phyloP scores from a whole-genome alignment of 176 grass and related monocot genomes.

The Hyparrhenia diplandra region DNA sequence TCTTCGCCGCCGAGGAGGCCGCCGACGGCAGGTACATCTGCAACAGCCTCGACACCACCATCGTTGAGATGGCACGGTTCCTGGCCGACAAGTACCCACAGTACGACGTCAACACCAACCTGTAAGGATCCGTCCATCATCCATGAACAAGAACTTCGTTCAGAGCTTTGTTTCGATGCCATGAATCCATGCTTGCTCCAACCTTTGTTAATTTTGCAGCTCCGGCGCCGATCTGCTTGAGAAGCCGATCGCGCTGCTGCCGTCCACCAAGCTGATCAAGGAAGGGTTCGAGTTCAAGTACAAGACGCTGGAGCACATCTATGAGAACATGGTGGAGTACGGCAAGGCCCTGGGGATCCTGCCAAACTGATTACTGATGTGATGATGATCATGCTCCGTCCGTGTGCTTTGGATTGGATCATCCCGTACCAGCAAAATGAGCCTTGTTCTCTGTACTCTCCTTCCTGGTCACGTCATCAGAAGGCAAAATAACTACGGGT shows the following conservation, averaged over 20 bases:
- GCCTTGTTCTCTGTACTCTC: too few species aligned
- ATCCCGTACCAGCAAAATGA: too few species aligned
- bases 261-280: conserved; percentile 36
- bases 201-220: background rate
- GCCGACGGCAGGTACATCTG: conserved; percentile 49
- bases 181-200: background rate
- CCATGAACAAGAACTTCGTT: background rate
- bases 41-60: conserved; percentile 39
- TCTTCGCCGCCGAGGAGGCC: conserved; percentile 31
- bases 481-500: background rate
- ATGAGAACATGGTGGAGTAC: background rate
- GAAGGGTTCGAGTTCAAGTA: background rate
- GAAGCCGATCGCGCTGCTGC: background rate
- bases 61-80: conserved; percentile 33
- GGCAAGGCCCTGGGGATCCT: background rate
- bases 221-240: background rate
- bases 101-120: conserved; percentile 29
- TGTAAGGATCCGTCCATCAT: background rate
- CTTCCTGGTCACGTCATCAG: background rate
- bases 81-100: conserved; percentile 49
- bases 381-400: background rate
- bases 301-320: background rate
- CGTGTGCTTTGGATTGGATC: too few species aligned
- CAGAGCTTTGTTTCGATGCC: too few species aligned
- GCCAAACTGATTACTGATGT: background rate